Percentiles rank a stretch among this genome's conserved stretches.
Evolutionary conservation across 1,284 basidiomycete species (phyloP).

Genomic region (Ganoderma boninense): DNA sequence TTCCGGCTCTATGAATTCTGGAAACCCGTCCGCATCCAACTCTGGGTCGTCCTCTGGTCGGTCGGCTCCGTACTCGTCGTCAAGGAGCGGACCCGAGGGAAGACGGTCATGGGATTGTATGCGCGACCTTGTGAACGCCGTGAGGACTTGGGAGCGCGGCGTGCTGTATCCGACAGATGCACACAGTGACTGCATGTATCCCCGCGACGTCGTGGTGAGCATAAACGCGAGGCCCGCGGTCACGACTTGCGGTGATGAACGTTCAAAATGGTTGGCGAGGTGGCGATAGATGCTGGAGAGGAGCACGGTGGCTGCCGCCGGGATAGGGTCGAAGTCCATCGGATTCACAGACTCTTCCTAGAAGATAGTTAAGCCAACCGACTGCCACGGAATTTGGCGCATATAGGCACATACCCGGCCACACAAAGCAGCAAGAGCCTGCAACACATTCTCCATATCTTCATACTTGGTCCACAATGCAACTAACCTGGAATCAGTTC

Average conservation of each 20-base stretch:
- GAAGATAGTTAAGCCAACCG: slow-evolving; percentile 2
- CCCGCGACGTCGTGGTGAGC: slow-evolving; percentile 64
- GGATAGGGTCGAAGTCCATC: slow-evolving; percentile 49
- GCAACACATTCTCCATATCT: slow-evolving; percentile 57
- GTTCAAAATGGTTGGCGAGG: slow-evolving; percentile 59
- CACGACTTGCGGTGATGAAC: slow-evolving; percentile 53
- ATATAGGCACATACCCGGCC: slow-evolving; percentile 54
- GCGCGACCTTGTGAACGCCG: slow-evolving; percentile 23
- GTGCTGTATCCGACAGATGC: slow-evolving; percentile 64
- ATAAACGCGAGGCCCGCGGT: slow-evolving; percentile 68
- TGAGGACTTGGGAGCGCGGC: slow-evolving; percentile 17
- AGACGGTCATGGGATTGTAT: not conserved
- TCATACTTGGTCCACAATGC: slow-evolving; percentile 62
- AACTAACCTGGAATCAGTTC: slow-evolving; percentile 45
- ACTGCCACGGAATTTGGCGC: not conserved
- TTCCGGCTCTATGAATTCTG: slow-evolving; percentile 63
- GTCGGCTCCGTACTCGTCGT: slow-evolving; percentile 17
- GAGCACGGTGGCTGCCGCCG: slow-evolving; percentile 50
- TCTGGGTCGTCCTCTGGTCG: slow-evolving; percentile 29
- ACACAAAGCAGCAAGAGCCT: slow-evolving; percentile 61
- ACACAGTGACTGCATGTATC: slow-evolving; percentile 65
- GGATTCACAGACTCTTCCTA: slow-evolving; percentile 53
- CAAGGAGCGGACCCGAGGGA: not conserved
- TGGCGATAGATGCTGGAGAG: slow-evolving; percentile 62
- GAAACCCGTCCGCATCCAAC: slow-evolving; percentile 53